Evolutionary conservation across 345 rosid species (phyloP).

Genomic region (Conringia planisiliqua): DNA sequence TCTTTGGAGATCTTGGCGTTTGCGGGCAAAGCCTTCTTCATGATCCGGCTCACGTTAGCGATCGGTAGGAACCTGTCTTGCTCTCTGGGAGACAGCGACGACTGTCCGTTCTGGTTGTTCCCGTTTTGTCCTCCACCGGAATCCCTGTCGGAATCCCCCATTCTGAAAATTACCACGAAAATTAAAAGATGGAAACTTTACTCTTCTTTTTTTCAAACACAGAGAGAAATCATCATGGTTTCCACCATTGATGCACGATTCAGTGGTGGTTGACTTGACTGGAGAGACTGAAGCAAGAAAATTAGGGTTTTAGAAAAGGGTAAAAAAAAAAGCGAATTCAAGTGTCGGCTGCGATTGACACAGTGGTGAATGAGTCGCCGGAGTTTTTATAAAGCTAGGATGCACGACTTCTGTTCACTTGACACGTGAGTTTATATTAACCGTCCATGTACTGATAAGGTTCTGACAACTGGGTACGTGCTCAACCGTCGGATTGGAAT

Average conservation of each 20-base stretch:
- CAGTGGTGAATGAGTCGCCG: conserved; percentile 30
- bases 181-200: conserved; percentile 6
- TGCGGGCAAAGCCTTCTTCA: conserved; percentile 72
- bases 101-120: conserved; percentile 35
- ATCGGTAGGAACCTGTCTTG: conserved; percentile 74
- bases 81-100: conserved; percentile 46
- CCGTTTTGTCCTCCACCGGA: conserved; percentile 50
- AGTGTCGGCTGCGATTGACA: conserved; percentile 32
- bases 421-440: conserved; percentile 22
- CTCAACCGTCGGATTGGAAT: conserved; percentile 32
- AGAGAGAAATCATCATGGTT: conserved; percentile 15
- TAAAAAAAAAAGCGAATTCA: not conserved
- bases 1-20: conserved; percentile 79
- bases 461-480: conserved; percentile 31
- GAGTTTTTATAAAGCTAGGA: conserved; percentile 31
- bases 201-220: not conserved
- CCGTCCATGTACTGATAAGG: conserved; percentile 38
- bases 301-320: conserved; percentile 37
- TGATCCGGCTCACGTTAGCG: conserved; percentile 75
- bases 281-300: not conserved
- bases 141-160: conserved; percentile 76
- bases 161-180: not conserved
- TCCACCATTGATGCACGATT: conserved; percentile 1
- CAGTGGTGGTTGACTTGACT: conserved; percentile 16
- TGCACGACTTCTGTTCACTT: conserved; percentile 18